Evolutionary conservation across 768 basidiomycete species (phyloP).

Genomic region (Crepidotus variabilis): DNA sequence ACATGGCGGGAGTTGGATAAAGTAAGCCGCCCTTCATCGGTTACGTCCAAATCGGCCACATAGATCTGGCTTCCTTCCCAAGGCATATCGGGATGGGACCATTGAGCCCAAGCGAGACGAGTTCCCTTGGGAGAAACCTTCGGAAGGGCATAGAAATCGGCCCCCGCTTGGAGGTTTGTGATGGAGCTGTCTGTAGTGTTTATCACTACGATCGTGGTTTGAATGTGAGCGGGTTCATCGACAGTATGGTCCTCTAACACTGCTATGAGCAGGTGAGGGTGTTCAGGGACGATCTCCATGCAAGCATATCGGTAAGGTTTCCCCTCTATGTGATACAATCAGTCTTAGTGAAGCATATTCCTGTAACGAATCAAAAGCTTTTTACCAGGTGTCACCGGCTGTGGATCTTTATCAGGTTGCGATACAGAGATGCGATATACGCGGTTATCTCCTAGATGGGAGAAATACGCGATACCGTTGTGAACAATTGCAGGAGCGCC

Average conservation of each 20-base stretch:
- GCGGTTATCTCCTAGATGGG: slow-evolving; percentile 47
- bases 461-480: slow-evolving; percentile 53
- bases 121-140: slow-evolving; percentile 58
- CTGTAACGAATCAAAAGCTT: slow-evolving; percentile 6
- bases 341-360: not conserved
- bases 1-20: slow-evolving; percentile 38
- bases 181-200: slow-evolving; percentile 42
- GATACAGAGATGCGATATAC: slow-evolving; percentile 40
- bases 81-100: slow-evolving; percentile 56
- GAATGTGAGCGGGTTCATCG: slow-evolving; percentile 44
- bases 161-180: slow-evolving; percentile 44
- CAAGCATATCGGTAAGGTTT: slow-evolving; percentile 58
- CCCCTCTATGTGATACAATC: slow-evolving; percentile 29
- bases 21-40: slow-evolving; percentile 19
- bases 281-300: slow-evolving; percentile 52
- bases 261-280: slow-evolving; percentile 51
- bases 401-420: slow-evolving; percentile 34
- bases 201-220: slow-evolving; percentile 57
- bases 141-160: slow-evolving; percentile 72
- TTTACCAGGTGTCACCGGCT: slow-evolving; percentile 70
- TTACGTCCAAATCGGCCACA: slow-evolving; percentile 41
- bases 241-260: slow-evolving; percentile 71
- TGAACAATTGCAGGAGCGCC: slow-evolving; percentile 57
- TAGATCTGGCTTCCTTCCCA: slow-evolving; percentile 64
- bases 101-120: slow-evolving; percentile 58